Conservation (phyloP, 306 rosid species). For the Amphicarpaea edgeworthii region DNA sequence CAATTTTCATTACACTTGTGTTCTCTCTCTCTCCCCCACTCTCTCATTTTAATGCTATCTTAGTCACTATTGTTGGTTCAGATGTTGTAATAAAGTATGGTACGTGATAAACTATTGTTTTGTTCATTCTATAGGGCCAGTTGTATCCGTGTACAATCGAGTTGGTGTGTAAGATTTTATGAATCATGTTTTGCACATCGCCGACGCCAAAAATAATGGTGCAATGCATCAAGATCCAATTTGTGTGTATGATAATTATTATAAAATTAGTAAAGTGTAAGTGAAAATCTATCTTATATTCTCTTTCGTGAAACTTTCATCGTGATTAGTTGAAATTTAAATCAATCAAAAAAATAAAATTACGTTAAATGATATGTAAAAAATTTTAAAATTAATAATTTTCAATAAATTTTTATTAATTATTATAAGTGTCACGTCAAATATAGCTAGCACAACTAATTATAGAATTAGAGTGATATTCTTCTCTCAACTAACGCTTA, state of each 20-base stretch:
- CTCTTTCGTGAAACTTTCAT: no score
- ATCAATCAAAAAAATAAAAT: no score
- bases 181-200: conserved; percentile 37
- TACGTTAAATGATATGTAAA: no score
- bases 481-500: conserved; percentile 7
- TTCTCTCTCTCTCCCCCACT: not conserved
- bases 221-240: not conserved
- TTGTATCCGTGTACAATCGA: conserved; percentile 17
- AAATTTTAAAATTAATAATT: no score
- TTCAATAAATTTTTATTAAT: no score
- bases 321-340: no score
- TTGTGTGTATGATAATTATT: conserved; percentile 15
- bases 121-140: conserved; percentile 38
- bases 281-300: no score
- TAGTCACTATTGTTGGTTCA: conserved; percentile 42
- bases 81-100: conserved; percentile 53
- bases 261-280: not conserved
- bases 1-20: not conserved
- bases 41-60: not conserved
- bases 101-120: conserved; percentile 25
- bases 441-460: no score
- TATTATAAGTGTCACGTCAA: no score
- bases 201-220: conserved; percentile 13
- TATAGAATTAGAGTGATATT: conserved; percentile 10
- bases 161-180: conserved; percentile 32